Evolutionary conservation across 2,329 filamentous ascomycete genomes (phyloP), one percentile per base, ranked within the genome.

Genomic region (Rutstroemia sp.): DNA sequence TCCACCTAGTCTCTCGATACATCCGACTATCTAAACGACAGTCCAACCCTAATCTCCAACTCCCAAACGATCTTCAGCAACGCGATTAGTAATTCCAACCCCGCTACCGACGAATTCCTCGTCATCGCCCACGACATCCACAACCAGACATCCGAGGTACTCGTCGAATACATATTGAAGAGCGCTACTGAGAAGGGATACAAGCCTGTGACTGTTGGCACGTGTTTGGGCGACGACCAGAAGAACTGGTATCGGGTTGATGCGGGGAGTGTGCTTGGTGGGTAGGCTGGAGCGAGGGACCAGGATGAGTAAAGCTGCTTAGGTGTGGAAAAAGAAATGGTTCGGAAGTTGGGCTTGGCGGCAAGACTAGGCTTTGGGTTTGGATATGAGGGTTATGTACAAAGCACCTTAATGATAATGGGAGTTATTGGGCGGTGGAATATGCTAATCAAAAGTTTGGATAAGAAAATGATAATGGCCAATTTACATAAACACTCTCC

Each of bases 21-120:
- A 6, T 71, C 76, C 52, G 77, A 79, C 63, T 79, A 78, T 61
- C 69, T 76, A 54, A 74, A 79, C 56, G 71, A 72, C 46, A 65
- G 65, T 21, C 71, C 75, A 5, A 66, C 64, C 12, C 63, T 72
- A 58, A 77, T 78, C 49, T 71, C 74, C 61, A 73, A 73, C 55
- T 70, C 75, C 27, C 75, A 77, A 66, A 67, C 74, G 52, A 73
- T 72, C 12, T 67, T 67, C 34, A 55, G 61, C 27, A 47, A 51
- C 6, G 52, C 59, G 3, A 42, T 60, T 56, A 23, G 21, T 27
- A 18, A 18, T 5, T 53, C 51, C 8, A 47, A 38, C 5, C 61
- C 47, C 5, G 25, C 46, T 55, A 60, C 64, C 44, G 64, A 60
- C 7, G 53, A 65, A 21, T 76, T 71, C 63, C 67, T 78, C 37